phyloP scores from a whole-genome alignment of 805 yeast genomes.

The Kazachstania bromeliacearum region DNA sequence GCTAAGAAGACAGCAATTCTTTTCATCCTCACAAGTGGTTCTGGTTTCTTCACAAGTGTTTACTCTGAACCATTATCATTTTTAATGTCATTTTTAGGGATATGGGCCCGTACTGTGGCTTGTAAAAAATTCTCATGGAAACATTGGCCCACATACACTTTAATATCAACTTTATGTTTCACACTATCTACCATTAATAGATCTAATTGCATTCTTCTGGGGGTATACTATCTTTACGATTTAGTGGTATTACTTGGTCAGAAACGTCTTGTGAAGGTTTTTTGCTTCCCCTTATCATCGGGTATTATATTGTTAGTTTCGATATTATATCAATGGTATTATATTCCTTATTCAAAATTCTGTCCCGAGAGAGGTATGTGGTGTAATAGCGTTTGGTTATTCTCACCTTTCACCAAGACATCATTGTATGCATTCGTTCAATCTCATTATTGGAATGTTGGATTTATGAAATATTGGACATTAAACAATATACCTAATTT shows the following conservation, averaged over 20 bases:
- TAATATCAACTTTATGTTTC: conserved; percentile 31
- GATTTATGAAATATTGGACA: conserved; percentile 79
- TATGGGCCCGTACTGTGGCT: conserved; percentile 40
- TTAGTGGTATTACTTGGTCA: conserved; percentile 24
- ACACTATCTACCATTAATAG: conserved; percentile 55
- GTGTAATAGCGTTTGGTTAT: conserved; percentile 48
- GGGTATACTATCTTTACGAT: conserved; percentile 56
- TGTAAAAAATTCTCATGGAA: conserved; percentile 3
- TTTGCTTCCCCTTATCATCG: conserved; percentile 34
- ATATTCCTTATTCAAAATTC: conserved; percentile 43
- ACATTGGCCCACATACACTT: conserved; percentile 15
- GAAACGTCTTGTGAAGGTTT: conserved; percentile 7
- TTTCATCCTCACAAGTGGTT: conserved; percentile 64
- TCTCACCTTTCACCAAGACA: conserved; percentile 11
- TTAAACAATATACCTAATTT: conserved; percentile 75
- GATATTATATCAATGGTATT: conserved; percentile 37
- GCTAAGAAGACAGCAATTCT: conserved; percentile 35
- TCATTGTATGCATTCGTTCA: conserved; percentile 68
- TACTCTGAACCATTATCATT: conserved; percentile 74
- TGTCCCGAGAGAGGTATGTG: conserved; percentile 74
- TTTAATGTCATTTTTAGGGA: conserved; percentile 46
- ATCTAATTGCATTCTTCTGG: conserved; percentile 69
- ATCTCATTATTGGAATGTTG: conserved; percentile 72
- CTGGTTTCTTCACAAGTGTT: conserved; percentile 62
- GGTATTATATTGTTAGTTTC: conserved; percentile 47